A percentile compares a stretch with the other conserved stretches of the same genome.
Conservation (phyloP, 2,329 filamentous ascomycete genomes). For the Ilyonectria sp. region DNA sequence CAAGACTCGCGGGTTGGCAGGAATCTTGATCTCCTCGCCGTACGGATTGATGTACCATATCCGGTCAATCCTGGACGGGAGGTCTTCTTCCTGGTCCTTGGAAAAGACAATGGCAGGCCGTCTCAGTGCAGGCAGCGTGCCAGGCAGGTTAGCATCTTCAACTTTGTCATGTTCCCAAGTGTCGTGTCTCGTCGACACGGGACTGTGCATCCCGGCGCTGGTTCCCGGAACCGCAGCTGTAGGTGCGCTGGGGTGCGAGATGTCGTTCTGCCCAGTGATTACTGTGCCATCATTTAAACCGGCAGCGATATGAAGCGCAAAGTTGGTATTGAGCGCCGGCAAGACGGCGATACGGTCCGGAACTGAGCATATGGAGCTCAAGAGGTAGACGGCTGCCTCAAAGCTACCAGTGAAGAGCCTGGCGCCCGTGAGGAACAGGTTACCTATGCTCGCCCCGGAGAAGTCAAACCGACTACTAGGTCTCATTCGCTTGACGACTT, state of each 20-base stretch:
- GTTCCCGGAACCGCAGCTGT: constrained; percentile 60
- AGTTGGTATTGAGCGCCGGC: constrained; percentile 94
- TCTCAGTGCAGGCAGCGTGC: constrained; percentile 84
- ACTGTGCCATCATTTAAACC: constrained; percentile 81
- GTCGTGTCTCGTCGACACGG: constrained; percentile 58
- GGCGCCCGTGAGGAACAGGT: constrained; percentile 86
- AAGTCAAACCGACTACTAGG: constrained; percentile 85
- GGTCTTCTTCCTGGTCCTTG: constrained; percentile 82
- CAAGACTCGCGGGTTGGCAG: constrained; percentile 85
- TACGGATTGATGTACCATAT: constrained; percentile 99
- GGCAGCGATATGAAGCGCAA: constrained; percentile 94
- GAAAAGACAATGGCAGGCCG: constrained; percentile 87
- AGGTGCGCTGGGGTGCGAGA: constrained; percentile 84
- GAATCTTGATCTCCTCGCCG: constrained; percentile 92
- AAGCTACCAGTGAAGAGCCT: constrained; percentile 93
- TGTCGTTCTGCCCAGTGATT: constrained; percentile 94
- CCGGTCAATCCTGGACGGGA: constrained; percentile 82
- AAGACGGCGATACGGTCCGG: constrained; percentile 83
- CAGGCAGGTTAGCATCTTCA: constrained; percentile 86
- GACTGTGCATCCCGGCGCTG: constrained; percentile 49
- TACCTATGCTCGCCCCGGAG: constrained; percentile 81
- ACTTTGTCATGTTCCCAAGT: constrained; percentile 73
- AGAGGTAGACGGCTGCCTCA: constrained; percentile 91
- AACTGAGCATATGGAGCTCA: constrained; percentile 89
- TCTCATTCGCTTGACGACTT: constrained; percentile 82